A percentile compares a stretch with the other conserved stretches of the same genome.
These are phyloP conservation scores for Earliella scabrosa DNA, from an alignment of 1,284 basidiomycete genomes.

Conservation along the genomic window DNA sequence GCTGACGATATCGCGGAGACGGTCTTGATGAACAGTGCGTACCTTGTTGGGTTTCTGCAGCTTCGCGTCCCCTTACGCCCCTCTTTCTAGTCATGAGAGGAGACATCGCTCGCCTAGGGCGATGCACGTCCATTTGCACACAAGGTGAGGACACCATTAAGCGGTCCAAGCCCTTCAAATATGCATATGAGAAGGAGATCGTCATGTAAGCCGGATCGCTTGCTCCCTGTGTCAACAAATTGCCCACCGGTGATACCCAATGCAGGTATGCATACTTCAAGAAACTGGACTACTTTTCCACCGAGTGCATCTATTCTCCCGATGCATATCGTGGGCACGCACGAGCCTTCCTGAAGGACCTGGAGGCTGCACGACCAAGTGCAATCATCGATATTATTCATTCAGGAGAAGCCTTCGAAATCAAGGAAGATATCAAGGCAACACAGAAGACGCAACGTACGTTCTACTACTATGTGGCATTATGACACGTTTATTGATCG, in stretches of 20 bases:
- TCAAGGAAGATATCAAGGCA: slow-evolving; percentile 78
- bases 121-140: slow-evolving; percentile 94
- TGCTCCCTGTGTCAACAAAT: no score
- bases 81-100: slow-evolving; percentile 87
- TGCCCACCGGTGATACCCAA: no score
- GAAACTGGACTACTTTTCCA: slow-evolving; percentile 98
- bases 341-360: slow-evolving; percentile 91
- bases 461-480: neutral
- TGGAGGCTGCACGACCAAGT: slow-evolving; percentile 92
- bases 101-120: slow-evolving; percentile 91
- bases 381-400: slow-evolving; percentile 98
- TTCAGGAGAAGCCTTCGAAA: slow-evolving; percentile 89
- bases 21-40: slow-evolving; percentile 96
- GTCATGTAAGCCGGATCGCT: slow-evolving; percentile 80
- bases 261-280: slow-evolving; percentile 98
- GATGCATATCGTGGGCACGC: slow-evolving; percentile 98
- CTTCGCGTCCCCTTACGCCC: neutral
- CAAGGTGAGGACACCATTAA: slow-evolving; percentile 94
- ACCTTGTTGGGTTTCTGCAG: neutral
- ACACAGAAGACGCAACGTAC: slow-evolving; percentile 79
- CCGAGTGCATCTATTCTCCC: slow-evolving; percentile 99
- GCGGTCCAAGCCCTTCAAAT: slow-evolving; percentile 98
- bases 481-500: neutral
- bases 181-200: slow-evolving; percentile 99
- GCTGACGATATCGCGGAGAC: slow-evolving; percentile 99